A percentile compares a stretch with the other conserved stretches of the same genome.
These are phyloP conservation scores for Aureobasidium namibiae DNA, from an alignment of 2,329 filamentous ascomycete genomes.

Conservation along the genomic window DNA sequence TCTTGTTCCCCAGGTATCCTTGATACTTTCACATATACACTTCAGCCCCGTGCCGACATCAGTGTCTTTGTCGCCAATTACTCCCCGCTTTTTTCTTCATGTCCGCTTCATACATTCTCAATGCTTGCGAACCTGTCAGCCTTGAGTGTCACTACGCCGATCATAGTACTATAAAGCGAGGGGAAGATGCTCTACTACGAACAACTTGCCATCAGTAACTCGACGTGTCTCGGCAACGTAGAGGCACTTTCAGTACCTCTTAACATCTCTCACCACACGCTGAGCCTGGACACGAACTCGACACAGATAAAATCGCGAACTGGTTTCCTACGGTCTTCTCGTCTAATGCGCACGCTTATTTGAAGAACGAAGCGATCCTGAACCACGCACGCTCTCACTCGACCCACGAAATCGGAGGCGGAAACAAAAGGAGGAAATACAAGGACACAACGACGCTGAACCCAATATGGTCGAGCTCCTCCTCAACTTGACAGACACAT, in stretches of 20 bases:
- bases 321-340: not conserved
- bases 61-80: too few species aligned
- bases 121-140: too few species aligned
- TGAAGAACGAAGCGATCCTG: not conserved
- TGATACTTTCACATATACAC: too few species aligned
- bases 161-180: too few species aligned
- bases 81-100: too few species aligned
- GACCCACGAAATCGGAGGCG: not conserved
- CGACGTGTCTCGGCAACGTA: not conserved
- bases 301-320: not conserved
- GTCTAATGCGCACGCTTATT: not conserved
- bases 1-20: too few species aligned
- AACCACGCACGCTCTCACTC: not conserved
- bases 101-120: too few species aligned
- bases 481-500: not conserved
- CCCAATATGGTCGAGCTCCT: not conserved
- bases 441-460: not conserved
- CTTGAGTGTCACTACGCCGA: too few species aligned
- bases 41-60: too few species aligned
- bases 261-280: not conserved
- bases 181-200: not conserved
- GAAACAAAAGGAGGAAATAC: slow-evolving; percentile 1
- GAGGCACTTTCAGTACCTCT: not conserved
- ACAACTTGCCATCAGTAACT: not conserved
- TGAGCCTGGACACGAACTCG: not conserved